Percentiles rank a stretch among this genome's conserved stretches.
Evolutionary conservation across 345 rosid genomes (phyloP).

Genomic region (Kernera saxatilis): DNA sequence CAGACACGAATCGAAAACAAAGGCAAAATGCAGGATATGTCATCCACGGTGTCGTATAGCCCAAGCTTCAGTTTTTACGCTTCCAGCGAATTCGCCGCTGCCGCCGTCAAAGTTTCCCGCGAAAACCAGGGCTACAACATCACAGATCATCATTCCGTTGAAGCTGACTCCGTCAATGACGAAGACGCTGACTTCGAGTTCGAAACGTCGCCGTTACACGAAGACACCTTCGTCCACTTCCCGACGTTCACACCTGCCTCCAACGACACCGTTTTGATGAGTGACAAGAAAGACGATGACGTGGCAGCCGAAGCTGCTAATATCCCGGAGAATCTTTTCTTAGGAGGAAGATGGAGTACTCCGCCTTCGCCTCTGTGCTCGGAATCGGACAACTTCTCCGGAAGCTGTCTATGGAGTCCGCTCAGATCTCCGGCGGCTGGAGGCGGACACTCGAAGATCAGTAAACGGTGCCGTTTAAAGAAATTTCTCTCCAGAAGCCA

Average conservation of each 20-base stretch:
- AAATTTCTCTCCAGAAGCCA: constrained; percentile 51
- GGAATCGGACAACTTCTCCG: constrained; percentile 47
- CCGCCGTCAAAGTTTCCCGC: constrained; percentile 35
- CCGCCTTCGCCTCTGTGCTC: constrained; percentile 45
- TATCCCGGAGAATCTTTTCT: constrained; percentile 23
- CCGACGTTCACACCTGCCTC: constrained; percentile 7
- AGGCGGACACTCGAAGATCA: constrained; percentile 24
- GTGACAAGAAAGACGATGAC: neutral
- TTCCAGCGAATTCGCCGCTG: constrained; percentile 26
- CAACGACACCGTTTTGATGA: neutral
- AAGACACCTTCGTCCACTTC: constrained; percentile 9
- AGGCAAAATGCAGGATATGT: constrained; percentile 24
- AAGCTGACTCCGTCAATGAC: too few relatives aligned
- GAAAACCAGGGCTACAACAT: constrained; percentile 8
- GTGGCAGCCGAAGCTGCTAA: constrained; percentile 11
- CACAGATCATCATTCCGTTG: neutral
- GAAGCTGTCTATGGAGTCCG: constrained; percentile 22
- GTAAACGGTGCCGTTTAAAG: constrained; percentile 46
- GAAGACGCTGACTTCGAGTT: constrained; percentile 64
- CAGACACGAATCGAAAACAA: neutral
- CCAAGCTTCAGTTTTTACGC: constrained; percentile 71
- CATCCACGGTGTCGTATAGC: constrained; percentile 38
- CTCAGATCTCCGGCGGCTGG: neutral
- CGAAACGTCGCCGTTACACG: constrained; percentile 19
- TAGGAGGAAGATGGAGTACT: constrained; percentile 17